Evolutionary conservation across 352 stramenopile species (phyloP), one percentile per base, ranked within the genome.

Genomic region (Phytophthora pseudosyringae): DNA sequence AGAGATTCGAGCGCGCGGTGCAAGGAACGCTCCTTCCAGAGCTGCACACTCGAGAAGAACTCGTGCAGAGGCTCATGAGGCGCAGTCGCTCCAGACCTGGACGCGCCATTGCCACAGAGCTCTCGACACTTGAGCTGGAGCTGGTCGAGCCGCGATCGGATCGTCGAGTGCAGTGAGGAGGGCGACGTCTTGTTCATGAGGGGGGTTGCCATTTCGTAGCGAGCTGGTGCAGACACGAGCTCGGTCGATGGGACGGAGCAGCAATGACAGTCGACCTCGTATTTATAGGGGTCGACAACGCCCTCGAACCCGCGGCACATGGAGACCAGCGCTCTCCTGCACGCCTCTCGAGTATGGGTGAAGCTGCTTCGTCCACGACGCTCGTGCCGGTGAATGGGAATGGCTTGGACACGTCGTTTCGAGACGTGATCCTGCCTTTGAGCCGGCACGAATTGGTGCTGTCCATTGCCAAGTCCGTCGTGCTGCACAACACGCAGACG

Each of bases 21-120:
- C 21, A 90, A 45, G 10, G 81, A 86, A 13, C 81, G 63, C 60
- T 90, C 81, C 33, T 88, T 88, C 76, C 78, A 90, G 3, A 86
- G 65, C 65, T 90, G 81, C 11, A 88, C 64, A 16, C 29, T 59
- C 16, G 71, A 75, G 18, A 68, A 66, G 11, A 78, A 58, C 10
- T 74, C 59, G 6, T 41, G 44, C n/a, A 63, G 26, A 33, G 39
- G 52, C 16, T 33, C 1, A 21, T 21, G 21, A 21, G 21, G 21
- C 21, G 21, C 21, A 21, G 44, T 53, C 13, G 9, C 39, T 15
- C 12, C 39, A 38, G 47, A 36, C 43, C 28, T 52, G 8, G 53
- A 53, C 12, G 13, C 1, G 1, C 52, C 33, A 35, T 49, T 32
- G 8, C 26, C 48, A 32, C 50, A 74, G 15, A 66, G 33, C 8